A percentile compares a stretch with the other conserved stretches of the same genome.
These are phyloP conservation scores for Heterobasidion irregulare DNA, from an alignment of 1,284 basidiomycete genomes.

Conservation along the genomic window DNA sequence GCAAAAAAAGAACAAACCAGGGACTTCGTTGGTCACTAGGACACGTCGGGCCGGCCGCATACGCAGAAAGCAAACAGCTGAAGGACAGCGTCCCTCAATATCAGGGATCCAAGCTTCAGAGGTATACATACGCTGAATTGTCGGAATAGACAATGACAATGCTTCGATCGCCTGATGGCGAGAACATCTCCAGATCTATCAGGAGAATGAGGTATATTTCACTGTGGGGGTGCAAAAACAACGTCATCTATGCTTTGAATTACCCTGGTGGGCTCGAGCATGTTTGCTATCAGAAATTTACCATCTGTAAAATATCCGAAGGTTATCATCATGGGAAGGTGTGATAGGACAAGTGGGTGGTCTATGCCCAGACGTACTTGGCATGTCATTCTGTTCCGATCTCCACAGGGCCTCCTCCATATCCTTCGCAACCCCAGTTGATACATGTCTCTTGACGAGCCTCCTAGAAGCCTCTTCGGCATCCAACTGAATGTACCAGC, in stretches of 20 bases:
- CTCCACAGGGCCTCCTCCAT: conserved; percentile 60
- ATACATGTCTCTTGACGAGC: conserved; percentile 67
- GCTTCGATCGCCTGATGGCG: no score
- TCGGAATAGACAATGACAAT: no score
- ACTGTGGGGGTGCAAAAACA: conserved; percentile 6
- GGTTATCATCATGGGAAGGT: not conserved
- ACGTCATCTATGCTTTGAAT: conserved; percentile 45
- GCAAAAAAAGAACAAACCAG: not conserved
- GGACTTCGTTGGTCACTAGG: not conserved
- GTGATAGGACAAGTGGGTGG: not conserved
- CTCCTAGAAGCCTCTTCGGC: conserved; percentile 52
- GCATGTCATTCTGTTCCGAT: conserved; percentile 68
- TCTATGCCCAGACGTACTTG: conserved; percentile 42
- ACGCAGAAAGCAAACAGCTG: not conserved
- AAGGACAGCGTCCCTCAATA: not conserved
- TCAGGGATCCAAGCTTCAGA: no score
- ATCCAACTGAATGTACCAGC: conserved; percentile 71
- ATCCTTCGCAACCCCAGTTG: conserved; percentile 65
- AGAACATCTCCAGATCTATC: no score
- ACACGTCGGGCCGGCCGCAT: not conserved
- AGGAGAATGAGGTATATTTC: not conserved
- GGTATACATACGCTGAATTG: not conserved
- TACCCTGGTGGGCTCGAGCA: conserved; percentile 44
- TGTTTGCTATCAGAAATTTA: conserved; percentile 44
- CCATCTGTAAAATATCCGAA: conserved; percentile 35